These are phyloP conservation scores for Diaporthe sp. DNA, from an alignment of 2,329 filamentous ascomycete genomes.

Conservation along the genomic window DNA sequence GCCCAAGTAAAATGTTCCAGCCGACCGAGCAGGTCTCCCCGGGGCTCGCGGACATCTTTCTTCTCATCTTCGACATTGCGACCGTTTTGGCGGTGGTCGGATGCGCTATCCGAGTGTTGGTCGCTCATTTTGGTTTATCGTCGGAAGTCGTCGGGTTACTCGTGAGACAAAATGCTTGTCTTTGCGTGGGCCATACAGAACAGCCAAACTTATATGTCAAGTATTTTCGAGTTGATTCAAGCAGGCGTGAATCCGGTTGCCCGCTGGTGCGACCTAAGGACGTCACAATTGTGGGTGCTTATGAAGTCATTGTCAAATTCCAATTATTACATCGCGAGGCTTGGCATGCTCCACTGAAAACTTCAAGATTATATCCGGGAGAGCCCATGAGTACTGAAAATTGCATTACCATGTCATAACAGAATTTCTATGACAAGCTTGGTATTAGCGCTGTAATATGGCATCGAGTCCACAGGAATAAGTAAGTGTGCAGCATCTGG, in stretches of 20 bases:
- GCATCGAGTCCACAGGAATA: neutral
- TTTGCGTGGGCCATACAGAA: neutral
- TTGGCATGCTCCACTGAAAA: constrained; percentile 18
- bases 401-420: neutral
- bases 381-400: neutral
- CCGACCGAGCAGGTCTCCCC: neutral
- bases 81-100: constrained; percentile 6
- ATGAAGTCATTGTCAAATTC: constrained; percentile 21
- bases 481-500: neutral
- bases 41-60: neutral
- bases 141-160: neutral
- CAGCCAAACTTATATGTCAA: neutral
- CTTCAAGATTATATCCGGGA: neutral
- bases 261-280: neutral
- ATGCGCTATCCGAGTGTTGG: neutral
- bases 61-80: neutral
- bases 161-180: neutral
- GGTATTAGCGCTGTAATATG: neutral
- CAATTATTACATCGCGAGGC: constrained; percentile 2
- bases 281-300: constrained; percentile 25
- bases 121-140: neutral
- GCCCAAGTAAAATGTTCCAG: constrained; percentile 16
- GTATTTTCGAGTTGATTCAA: neutral
- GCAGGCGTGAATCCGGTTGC: neutral
- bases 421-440: neutral